Base-by-base conservation (phyloP, 441 rosid genomes). In the Erodium texanum region DNA sequence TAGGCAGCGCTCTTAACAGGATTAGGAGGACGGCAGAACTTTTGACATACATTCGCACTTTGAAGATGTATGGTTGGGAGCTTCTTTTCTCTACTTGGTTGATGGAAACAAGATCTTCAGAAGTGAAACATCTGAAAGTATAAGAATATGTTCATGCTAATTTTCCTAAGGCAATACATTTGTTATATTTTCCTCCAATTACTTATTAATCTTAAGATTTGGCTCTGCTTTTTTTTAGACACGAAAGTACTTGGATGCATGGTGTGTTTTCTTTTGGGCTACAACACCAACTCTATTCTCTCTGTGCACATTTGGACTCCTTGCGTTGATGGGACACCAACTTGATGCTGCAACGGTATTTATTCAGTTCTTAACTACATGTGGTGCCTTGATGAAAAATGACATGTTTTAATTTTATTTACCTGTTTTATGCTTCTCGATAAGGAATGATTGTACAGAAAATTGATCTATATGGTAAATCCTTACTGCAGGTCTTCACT, bases 261-360 rank as follows among this genome's bases (percentile, higher is more conserved):
- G 97, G 99, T 89, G 99, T 78, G 97, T 93, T 61, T 93, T 93
- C 87, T 93, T 93, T 77, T 93, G 97, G 97, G 99, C 97, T 29
- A 87, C 96, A 71, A 93, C 97, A 72, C 97, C 97, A 68, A 85
- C 93, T 68, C 96, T 93, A 73, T 91, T 87, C 80, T 93, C 97
- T 69, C 76, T 93, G 61, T 87, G 74, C 79, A 91, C 97, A 27
- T 93, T 93, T 80, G 97, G 97, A 69, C 90, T 91, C 71, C 87
- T 73, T 77, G 75, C 89, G 24, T 75, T 93, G 78, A 85, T 89
- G 99, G 99, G 97, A 54, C 89, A 93, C 81, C 87, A 89, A 67
- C 99, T 93, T 76, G 97, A 93, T 67, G 97, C 97, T 41, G 99
- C 99, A 70, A 85, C 80, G 90, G 99, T 93, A 83, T 54, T 62